Conservation (phyloP, 2,329 filamentous ascomycete genomes). For the Diaporthe eres region DNA sequence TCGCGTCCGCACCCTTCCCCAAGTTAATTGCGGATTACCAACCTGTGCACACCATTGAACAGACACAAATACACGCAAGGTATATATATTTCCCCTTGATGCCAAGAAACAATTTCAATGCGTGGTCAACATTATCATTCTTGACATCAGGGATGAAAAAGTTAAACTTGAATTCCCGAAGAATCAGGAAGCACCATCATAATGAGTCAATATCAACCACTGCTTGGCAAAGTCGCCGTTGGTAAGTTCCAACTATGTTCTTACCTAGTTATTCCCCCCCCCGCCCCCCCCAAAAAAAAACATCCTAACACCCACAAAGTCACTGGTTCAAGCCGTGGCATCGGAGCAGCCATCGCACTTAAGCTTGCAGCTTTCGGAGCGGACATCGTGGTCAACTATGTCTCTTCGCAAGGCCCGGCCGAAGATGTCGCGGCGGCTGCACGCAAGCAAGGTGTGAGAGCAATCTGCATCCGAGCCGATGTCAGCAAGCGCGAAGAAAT, state of each 20-base stretch:
- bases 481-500: constrained; percentile 47
- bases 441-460: constrained; percentile 31
- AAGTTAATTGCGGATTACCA: not conserved
- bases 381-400: constrained; percentile 30
- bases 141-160: not conserved
- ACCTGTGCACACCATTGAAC: not conserved
- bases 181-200: not conserved
- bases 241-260: not conserved
- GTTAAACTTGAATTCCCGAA: not conserved
- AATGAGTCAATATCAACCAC: constrained; percentile 20
- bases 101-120: not conserved
- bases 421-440: constrained; percentile 37
- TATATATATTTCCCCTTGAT: not conserved
- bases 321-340: constrained; percentile 35
- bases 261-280: not conserved
- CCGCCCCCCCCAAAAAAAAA: too few species aligned
- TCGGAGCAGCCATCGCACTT: constrained; percentile 33
- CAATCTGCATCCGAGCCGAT: constrained; percentile 46
- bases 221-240: constrained; percentile 26
- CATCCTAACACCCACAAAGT: not conserved
- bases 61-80: not conserved
- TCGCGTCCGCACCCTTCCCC: not conserved
- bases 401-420: constrained; percentile 3
- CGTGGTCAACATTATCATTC: not conserved
- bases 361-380: constrained; percentile 30